These are phyloP conservation scores for Pachysolen tannophilus DNA, from an alignment of 805 yeast genomes.

Conservation along the genomic window DNA sequence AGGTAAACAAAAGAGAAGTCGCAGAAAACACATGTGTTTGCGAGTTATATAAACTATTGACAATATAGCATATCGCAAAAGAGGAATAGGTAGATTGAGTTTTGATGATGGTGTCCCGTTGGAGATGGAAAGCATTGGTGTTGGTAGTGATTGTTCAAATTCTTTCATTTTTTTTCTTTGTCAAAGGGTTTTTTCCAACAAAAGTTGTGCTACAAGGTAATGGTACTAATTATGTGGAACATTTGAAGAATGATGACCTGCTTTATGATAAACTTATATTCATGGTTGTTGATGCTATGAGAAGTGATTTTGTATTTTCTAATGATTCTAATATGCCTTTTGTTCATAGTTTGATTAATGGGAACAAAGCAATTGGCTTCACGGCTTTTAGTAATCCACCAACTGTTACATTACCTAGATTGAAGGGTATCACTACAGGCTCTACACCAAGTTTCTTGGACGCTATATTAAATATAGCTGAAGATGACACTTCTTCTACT, in stretches of 20 bases:
- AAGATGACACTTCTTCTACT: conserved; percentile 67
- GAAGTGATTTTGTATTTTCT: conserved; percentile 80
- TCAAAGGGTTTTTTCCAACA: conserved; percentile 88
- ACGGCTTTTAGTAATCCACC: conserved; percentile 95
- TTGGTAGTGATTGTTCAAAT: conserved; percentile 29
- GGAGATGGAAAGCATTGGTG: conserved; percentile 13
- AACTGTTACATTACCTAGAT: conserved; percentile 89
- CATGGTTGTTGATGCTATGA: conserved; percentile 87
- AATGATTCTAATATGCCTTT: conserved; percentile 55
- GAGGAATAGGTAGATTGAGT: too few species aligned
- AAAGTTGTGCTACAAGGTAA: conserved; percentile 67
- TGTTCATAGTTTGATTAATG: conserved; percentile 55
- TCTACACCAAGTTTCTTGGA: conserved; percentile 91
- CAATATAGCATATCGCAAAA: too few species aligned
- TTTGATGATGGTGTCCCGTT: conserved; percentile 6
- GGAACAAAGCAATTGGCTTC: conserved; percentile 74
- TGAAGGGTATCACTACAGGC: conserved; percentile 92
- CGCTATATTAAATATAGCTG: conserved; percentile 90
- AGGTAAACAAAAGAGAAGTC: too few species aligned
- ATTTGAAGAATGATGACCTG: conserved; percentile 21
- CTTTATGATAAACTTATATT: conserved; percentile 67
- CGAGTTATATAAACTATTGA: too few species aligned
- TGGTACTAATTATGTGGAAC: conserved; percentile 24
- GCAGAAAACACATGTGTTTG: too few species aligned
- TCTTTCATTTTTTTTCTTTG: conserved; percentile 53